Evolutionary conservation across 2,329 filamentous ascomycete genomes (phyloP), one percentile per base, ranked within the genome.

Genomic region (Phaeosphaeria sp.): DNA sequence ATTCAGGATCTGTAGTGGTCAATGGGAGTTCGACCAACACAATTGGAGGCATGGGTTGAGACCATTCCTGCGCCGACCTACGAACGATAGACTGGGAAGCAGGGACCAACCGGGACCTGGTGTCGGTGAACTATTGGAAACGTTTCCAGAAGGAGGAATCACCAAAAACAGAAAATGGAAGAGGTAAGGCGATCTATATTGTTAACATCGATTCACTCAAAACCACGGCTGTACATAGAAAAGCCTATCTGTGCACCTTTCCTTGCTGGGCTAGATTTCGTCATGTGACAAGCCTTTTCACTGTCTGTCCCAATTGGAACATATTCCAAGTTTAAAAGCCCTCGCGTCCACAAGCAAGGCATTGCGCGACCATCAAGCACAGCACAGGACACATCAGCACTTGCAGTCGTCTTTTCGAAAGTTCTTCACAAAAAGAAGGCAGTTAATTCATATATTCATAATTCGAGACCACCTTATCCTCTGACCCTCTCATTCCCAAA

Each of bases 401-500:
- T 27, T 11, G 6, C 30, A 36, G 13, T 11, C 30, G 3, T 13
- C 30, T 7, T 27, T 5, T 9, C 25, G 25, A 27, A 4, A 27
- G 4, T 9, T 27, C 25, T 27, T 27, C 30, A 36, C 30, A 11
- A 36, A 30, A 36, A 6, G 13, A 36, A 36, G 13, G 11, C 30
- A 36, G 13, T 36, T 36, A 3, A 36, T 46, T 46, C 21, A 25
- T 25, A 23, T 25, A 46, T 17, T 25, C 44, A 23, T 46, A 25
- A 25, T 22, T 20, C 41, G 11, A 4, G 2, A 1, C 22, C 44
- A 4, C 44, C 10, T 17, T n/a, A 25, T n/a, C 42, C 42, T 21
- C 42, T 13, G 4, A 20, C 47, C 25, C 49, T 51, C 3, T 47
- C 49, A 22, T 59, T 54, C 51, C 50, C 58, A 61, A 18, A 56